Base-by-base conservation (phyloP, 805 yeast genomes). In the Hanseniaspora lindneri region DNA sequence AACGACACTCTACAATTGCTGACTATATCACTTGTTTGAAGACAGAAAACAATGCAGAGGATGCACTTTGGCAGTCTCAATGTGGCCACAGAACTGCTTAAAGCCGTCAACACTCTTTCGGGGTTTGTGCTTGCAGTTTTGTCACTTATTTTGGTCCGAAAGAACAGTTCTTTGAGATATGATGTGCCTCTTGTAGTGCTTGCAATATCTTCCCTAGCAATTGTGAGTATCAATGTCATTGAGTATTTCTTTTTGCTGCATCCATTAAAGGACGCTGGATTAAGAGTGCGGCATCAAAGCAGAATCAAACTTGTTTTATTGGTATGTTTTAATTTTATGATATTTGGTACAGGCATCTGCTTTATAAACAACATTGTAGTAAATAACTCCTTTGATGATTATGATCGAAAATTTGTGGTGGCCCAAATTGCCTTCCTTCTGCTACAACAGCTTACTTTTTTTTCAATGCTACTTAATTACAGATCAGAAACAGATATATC, bases 341-440 rank as follows among this genome's bases (percentile, higher is more conserved):
- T 29, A 3, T 42, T 49, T 25, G 51, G 36, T 3, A 9, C 41
- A 9, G 10, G 39, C 4, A 21, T 49, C 25, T 44, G 17, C 2
- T 40, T 42, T 17, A 37, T 43, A 8, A 36, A 49, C n/a, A 24
- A 39, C 14, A 13, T 49, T 21, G n/a, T 44, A 7, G 11, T 5
- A 11, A 28, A 25, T 17, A 3, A 25, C 24, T 33, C 16, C 11
- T 25, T 14, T 13, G 41, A 17, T 14, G 34, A 36, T 14, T 3
- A 33, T 34, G 27, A 41, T 19, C 25, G 35, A 24, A 33, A 39
- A 39, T 9, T 42, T 28, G 11, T 51, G 33, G 30, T 47, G 20
- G 37, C 30, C 9, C 39, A 44, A 8, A 3, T 49, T 39, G 39
- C 51, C 13, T 37, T 39, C 37, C 28, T 48, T n/a, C 34, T 42